Percentiles rank a stretch among this genome's conserved stretches.
These are phyloP conservation scores for Mrakia gelida DNA, from an alignment of 768 basidiomycete species.

Conservation along the genomic window DNA sequence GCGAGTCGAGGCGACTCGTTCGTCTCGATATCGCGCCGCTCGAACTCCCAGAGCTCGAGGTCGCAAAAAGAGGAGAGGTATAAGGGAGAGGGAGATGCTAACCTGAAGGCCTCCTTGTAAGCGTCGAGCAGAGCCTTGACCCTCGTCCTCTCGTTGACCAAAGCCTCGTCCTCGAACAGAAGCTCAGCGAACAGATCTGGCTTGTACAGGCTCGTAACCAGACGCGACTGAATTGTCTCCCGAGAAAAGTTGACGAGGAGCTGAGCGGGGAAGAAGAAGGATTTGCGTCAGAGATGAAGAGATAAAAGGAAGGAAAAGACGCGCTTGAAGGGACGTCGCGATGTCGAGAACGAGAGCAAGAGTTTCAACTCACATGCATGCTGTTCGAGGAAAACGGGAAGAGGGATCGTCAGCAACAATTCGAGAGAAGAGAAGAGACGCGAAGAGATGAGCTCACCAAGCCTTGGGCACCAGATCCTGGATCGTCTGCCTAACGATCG, in stretches of 20 bases:
- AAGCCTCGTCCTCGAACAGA: conserved; percentile 89
- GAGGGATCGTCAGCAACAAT: neutral
- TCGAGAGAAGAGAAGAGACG: neutral
- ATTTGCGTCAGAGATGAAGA: no score
- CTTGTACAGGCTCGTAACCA: conserved; percentile 92
- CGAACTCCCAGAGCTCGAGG: no score
- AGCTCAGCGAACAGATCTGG: conserved; percentile 86
- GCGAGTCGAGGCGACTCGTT: no score
- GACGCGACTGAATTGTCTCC: conserved; percentile 90
- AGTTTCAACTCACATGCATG: neutral
- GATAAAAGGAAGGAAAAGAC: no score
- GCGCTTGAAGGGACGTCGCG: no score
- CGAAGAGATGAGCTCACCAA: conserved; percentile 46
- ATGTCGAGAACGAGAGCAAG: neutral
- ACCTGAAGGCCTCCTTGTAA: conserved; percentile 63
- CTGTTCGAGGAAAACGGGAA: no score
- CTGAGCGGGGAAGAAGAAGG: conserved; percentile 21
- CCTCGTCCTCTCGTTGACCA: conserved; percentile 86
- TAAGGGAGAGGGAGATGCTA: conserved; percentile 6
- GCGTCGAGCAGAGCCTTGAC: conserved; percentile 93
- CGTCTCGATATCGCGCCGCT: no score
- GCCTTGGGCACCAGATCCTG: conserved; percentile 97
- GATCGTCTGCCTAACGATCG: conserved; percentile 91
- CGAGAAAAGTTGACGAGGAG: conserved; percentile 94
- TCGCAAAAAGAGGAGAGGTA: neutral